Evolutionary conservation across 345 rosid species (phyloP).

Genomic region (Pugionium cornutum): DNA sequence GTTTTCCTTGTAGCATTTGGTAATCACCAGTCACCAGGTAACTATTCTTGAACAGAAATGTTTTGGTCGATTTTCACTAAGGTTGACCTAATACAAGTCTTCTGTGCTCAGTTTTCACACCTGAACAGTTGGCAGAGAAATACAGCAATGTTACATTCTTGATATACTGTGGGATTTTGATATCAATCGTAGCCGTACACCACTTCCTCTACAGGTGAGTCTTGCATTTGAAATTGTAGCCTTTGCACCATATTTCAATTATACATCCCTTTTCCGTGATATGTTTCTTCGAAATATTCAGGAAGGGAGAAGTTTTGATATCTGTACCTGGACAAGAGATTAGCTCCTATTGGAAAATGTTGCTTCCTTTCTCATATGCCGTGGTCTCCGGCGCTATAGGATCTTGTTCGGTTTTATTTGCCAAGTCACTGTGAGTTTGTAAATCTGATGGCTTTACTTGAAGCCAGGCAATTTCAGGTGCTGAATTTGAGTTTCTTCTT

Average conservation of each 20-base stretch:
- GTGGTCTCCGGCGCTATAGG: slow-evolving; percentile 97
- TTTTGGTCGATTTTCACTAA: slow-evolving; percentile 22
- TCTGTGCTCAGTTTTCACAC: slow-evolving; percentile 75
- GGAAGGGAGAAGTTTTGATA: slow-evolving; percentile 85
- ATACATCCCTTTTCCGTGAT: background rate
- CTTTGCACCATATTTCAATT: background rate
- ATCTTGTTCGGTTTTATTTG: slow-evolving; percentile 95
- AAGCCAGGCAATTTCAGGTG: background rate
- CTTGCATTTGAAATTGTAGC: background rate
- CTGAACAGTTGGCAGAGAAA: slow-evolving; percentile 93
- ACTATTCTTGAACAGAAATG: background rate
- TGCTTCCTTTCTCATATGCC: slow-evolving; percentile 96
- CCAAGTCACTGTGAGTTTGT: slow-evolving; percentile 90
- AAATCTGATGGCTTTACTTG: background rate
- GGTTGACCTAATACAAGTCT: slow-evolving; percentile 8
- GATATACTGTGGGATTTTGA: slow-evolving; percentile 73
- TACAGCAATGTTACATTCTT: slow-evolving; percentile 86
- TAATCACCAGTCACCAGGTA: slow-evolving; percentile 99
- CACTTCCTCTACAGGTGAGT: slow-evolving; percentile 79
- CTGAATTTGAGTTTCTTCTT: slow-evolving; percentile 35
- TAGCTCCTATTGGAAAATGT: slow-evolving; percentile 77
- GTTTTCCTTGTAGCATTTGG: slow-evolving; percentile 95
- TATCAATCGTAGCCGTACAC: slow-evolving; percentile 63
- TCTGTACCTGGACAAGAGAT: slow-evolving; percentile 70
- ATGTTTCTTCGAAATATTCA: slow-evolving; percentile 37